Base-by-base conservation (phyloP, 441 rosid species). In the Arabidopsis lyrata region DNA sequence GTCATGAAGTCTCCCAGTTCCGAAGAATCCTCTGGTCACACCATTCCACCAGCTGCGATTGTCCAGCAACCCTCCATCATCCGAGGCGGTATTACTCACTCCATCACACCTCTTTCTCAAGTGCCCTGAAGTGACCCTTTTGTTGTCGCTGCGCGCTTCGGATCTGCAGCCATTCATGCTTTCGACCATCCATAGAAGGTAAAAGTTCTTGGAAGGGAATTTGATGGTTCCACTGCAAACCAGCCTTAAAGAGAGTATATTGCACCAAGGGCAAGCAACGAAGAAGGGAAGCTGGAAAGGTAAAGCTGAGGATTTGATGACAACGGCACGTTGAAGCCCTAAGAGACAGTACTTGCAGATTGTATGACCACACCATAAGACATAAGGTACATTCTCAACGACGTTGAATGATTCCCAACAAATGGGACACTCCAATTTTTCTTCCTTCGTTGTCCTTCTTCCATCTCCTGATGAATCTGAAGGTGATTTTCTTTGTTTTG, bases 121-220 rank as follows among this genome's bases (percentile, higher is more conserved):
- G 52, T 70, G 72, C 53, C 79, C 85, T 48, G 78, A 74, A 45
- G 61, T 16, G 15, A 50, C 45, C 38, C 22, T 45, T 45, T 53
- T 60, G 59, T 53, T 79, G 62, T 74, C 82, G 52, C 69, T 61
- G 35, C 71, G 69, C 2, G 88, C 77, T 63, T 79, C 80, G 9
- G 84, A 78, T 76, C 91, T 75, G 59, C 85, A 88, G 34, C 90
- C 89, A 31, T 87, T 90, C 82, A 81, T 77, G 86, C 86, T 85
- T 81, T 94, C 98, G 14, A 94, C 88, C 96, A 94, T 91, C 97
- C 97, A 94, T 5, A 94, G 83, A n/a, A 91, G 80, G 66, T 86
- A 91, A 77, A 78, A 94, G 80, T 94, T 94, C 81, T 94, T 94
- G 45, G 83, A 70, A 6, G 98, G 97, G 56, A 90, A 88, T 65